Conservation (phyloP, 2,329 filamentous ascomycete species). For the Didymella segeticola region DNA sequence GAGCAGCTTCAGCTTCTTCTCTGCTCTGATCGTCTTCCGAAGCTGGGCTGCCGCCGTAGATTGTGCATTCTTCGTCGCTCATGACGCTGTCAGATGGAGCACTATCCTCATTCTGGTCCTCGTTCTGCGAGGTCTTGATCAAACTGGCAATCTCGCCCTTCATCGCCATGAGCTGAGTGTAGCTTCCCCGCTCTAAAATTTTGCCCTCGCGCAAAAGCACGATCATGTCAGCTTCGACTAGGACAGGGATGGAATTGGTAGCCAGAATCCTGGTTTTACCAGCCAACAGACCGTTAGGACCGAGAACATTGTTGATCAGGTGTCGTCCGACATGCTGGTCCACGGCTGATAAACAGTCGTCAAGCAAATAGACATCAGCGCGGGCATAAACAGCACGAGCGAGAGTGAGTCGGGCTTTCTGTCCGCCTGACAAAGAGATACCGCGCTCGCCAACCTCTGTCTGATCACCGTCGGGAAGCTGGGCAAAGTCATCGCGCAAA, state of each 20-base stretch:
- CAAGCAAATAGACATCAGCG: constrained; percentile 93
- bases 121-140: constrained; percentile 74
- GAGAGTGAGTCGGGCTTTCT: constrained; percentile 91
- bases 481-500: constrained; percentile 85
- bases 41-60: constrained; percentile 59
- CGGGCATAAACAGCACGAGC: constrained; percentile 94
- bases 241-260: constrained; percentile 91
- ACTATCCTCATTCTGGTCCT: constrained; percentile 55
- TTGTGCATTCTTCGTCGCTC: constrained; percentile 72
- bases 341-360: constrained; percentile 95
- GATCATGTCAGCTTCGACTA: constrained; percentile 89
- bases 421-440: constrained; percentile 93
- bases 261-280: constrained; percentile 91
- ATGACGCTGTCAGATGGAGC: constrained; percentile 61
- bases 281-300: constrained; percentile 78
- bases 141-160: constrained; percentile 88
- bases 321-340: constrained; percentile 96
- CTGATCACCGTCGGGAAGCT: constrained; percentile 92
- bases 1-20: constrained; percentile 64
- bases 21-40: constrained; percentile 58
- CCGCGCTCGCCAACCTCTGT: constrained; percentile 96
- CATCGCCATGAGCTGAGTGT: constrained; percentile 89
- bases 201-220: constrained; percentile 82
- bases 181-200: constrained; percentile 87
- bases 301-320: constrained; percentile 92